Evolutionary conservation across 495 filamentous ascomycete species (phyloP), one percentile per base, ranked within the genome.

Genomic region (Penicillium steckii): DNA sequence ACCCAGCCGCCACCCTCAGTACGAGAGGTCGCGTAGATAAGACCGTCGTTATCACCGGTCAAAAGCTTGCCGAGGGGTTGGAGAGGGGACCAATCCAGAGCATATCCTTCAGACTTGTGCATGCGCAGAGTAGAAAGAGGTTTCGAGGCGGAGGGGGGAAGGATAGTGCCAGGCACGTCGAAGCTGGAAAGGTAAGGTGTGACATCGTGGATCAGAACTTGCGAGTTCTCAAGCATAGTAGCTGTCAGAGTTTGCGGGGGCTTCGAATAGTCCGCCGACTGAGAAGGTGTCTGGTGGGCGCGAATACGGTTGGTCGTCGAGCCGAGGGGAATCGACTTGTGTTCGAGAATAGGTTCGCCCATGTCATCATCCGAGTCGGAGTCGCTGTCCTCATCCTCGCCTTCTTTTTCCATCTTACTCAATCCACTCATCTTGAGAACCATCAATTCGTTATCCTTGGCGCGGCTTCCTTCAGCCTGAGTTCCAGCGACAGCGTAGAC

Each of bases 401-500:
- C 80, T n/a, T 76, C 83, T 55, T 79, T 78, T 54, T 94, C 86
- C 87, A 91, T 96, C 61, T 87, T 87, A 68, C 86, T 87, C 44
- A 98, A 74, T 4, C 89, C 86, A 57, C 90, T 95, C 66, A 98
- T 82, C 73, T 97, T 98, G 82, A 97, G 89, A 23, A 97, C 84
- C 81, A 97, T 83, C 57, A 98, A 64, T 64, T 96, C 85, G 64
- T 98, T 98, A 56, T 97, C 94, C 66, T 83, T 86, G 19, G 86
- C 77, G 47, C 85, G 78, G 18, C 70, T 72, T 52, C 74, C 76
- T 60, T 91, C 90, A 29, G 94, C 94, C 72, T 98, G 94, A 3
- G 94, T 97, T 41, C 94, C 94, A 10, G 90, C 82, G 23, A 96
- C 91, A 2, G 95, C 88, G 63, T 97, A 98, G 62, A 96, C 84